Evolutionary conservation across 257 asterid species (phyloP).

Genomic region (Coffea eugenioides): DNA sequence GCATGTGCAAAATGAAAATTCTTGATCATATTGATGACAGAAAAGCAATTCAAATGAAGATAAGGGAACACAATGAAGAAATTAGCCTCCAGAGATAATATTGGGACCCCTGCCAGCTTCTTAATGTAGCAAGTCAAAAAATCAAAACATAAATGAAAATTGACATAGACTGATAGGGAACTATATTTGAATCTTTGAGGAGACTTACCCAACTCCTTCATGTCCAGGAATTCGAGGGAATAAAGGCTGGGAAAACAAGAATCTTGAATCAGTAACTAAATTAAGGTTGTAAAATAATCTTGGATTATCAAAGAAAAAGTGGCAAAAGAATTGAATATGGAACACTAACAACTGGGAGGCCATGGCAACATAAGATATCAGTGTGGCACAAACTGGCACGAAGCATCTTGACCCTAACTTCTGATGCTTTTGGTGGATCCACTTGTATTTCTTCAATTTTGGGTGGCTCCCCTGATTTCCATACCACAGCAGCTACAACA

Average conservation of each 20-base stretch:
- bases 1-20: neutral
- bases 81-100: too few relatives aligned
- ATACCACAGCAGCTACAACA: slow-evolving; percentile 49
- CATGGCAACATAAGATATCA: slow-evolving; percentile 49
- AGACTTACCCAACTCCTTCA: slow-evolving; percentile 82
- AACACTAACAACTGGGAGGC: slow-evolving; percentile 40
- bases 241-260: slow-evolving; percentile 45
- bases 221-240: slow-evolving; percentile 84
- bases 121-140: too few relatives aligned
- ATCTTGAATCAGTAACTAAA: neutral
- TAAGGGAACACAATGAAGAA: too few relatives aligned
- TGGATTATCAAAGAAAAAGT: neutral
- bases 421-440: slow-evolving; percentile 50
- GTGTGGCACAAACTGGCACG: slow-evolving; percentile 65
- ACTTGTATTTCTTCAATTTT: slow-evolving; percentile 50
- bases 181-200: neutral
- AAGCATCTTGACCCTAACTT: slow-evolving; percentile 55
- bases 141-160: too few relatives aligned
- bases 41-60: neutral
- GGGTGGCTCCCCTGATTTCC: slow-evolving; percentile 46
- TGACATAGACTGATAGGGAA: neutral
- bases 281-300: neutral
- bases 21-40: too few relatives aligned
- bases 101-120: too few relatives aligned
- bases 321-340: neutral